Evolutionary conservation across 1,284 basidiomycete species (phyloP), one percentile per base, ranked within the genome.

Genomic region (Trametes polyzona): DNA sequence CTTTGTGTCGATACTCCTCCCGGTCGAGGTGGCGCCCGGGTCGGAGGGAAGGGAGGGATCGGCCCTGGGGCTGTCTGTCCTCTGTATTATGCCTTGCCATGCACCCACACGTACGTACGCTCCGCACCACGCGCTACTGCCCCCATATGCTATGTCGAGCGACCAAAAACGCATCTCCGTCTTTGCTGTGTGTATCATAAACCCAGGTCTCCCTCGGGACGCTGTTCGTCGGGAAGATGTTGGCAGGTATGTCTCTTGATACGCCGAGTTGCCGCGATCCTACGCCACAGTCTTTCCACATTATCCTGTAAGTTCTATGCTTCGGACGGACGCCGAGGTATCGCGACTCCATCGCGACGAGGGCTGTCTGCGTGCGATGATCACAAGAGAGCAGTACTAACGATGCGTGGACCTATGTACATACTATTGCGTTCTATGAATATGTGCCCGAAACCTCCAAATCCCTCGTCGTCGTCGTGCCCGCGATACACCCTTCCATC

Each of bases 51-150:
- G 56, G 61, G 52, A 47, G 37, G 46, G 47, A 47, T 33, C 46
- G 39, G 44, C 52, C 52, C 46, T 17, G 46, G 44, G 44, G 44
- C 46, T 47, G 52, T 47, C 52, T 54, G 52, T 52, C 58, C 51
- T 50, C 39, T 63, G 61, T 63, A 63, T 60, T 63, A 63, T 60
- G 61, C 58, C 50, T 55, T 55, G 55, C 43, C 58, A 58, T 60
- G 56, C 58, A 47, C 49, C 44, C 43, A 41, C 46, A 42, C 53
- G 39, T 48, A 54, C 55, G 40, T 53, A 52, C 55, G 55, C 52
- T 27, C 50, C 40, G 52, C 53, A 50, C 46, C 57, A 57, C 49
- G 36, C 57, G 42, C 48, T 58, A 60, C 53, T 63, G 58, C 57
- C 50, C 42, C 46, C 39, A 55, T 64, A 62, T 62, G 59, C 59